A percentile compares a stretch with the other conserved stretches of the same genome.
These are phyloP conservation scores for Xerocomus brunneocitrinus DNA, from an alignment of 768 basidiomycete species.

Conservation along the genomic window DNA sequence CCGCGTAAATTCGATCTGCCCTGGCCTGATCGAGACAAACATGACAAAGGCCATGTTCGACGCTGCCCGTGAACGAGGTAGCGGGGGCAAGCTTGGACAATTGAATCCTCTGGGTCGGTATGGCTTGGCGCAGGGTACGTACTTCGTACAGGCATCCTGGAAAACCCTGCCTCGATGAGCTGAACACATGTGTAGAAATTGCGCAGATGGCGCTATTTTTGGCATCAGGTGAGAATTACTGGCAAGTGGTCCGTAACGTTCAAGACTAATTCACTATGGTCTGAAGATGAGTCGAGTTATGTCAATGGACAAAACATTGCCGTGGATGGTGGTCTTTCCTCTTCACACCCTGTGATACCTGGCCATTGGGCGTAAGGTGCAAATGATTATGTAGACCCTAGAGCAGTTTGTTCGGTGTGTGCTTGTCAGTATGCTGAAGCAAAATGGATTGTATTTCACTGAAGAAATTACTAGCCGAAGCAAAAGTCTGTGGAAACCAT, in stretches of 20 bases:
- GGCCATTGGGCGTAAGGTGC: constrained; percentile 59
- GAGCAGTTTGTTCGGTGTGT: background rate
- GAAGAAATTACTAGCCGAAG: background rate
- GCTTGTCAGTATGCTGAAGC: background rate
- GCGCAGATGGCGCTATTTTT: constrained; percentile 83
- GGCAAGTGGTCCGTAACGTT: background rate
- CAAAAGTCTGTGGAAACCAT: background rate
- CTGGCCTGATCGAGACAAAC: constrained; percentile 89
- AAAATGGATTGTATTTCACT: background rate
- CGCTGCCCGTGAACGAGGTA: constrained; percentile 70
- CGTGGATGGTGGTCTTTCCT: constrained; percentile 82
- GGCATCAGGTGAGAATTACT: constrained; percentile 64
- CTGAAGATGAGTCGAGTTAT: constrained; percentile 80
- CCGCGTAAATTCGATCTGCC: constrained; percentile 87
- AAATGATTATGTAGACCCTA: background rate
- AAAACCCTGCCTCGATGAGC: constrained; percentile 13
- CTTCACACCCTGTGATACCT: constrained; percentile 74
- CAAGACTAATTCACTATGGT: constrained; percentile 6
- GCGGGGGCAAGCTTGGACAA: constrained; percentile 66
- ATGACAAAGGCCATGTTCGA: constrained; percentile 84
- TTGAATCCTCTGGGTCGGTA: constrained; percentile 81
- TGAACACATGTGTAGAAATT: constrained; percentile 54
- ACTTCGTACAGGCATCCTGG: background rate
- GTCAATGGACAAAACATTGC: constrained; percentile 87
- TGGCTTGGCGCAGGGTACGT: constrained; percentile 71